phyloP scores from a whole-genome alignment of 495 filamentous ascomycete species.

The Aspergillus nidulans region DNA sequence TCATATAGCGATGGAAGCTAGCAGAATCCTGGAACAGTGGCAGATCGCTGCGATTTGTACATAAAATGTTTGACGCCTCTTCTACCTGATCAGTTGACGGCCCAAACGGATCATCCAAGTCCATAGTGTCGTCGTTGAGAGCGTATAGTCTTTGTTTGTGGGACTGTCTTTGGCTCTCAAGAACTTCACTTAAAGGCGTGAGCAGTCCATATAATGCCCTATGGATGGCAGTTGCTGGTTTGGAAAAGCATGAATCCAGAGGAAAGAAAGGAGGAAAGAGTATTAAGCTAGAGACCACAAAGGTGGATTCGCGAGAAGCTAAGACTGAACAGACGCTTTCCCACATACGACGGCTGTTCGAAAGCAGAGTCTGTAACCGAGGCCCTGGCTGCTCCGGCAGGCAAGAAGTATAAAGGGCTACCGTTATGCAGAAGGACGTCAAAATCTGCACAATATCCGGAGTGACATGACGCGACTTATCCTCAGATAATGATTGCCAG shows the following conservation, averaged over 20 bases:
- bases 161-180: constrained; percentile 39
- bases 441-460: constrained; percentile 45
- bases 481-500: constrained; percentile 39
- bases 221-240: constrained; percentile 12
- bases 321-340: constrained; percentile 32
- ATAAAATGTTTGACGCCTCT: constrained; percentile 22
- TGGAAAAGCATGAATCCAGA: constrained; percentile 19
- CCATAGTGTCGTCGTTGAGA: constrained; percentile 59
- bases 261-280: constrained; percentile 30
- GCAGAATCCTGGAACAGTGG: constrained; percentile 25
- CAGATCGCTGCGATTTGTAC: constrained; percentile 26
- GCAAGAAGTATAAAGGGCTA: constrained; percentile 31
- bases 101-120: constrained; percentile 69
- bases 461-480: constrained; percentile 42
- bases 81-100: constrained; percentile 45
- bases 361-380: constrained; percentile 26
- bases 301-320: constrained; percentile 21
- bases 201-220: constrained; percentile 24
- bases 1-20: constrained; percentile 36
- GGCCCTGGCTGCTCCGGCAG: constrained; percentile 27
- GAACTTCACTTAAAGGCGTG: constrained; percentile 27
- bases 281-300: constrained; percentile 32
- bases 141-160: constrained; percentile 18
- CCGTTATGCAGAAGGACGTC: constrained; percentile 39
- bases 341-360: constrained; percentile 34